These are phyloP conservation scores for Xylariaceae sp. DNA, from an alignment of 2,329 filamentous ascomycete genomes.

Conservation along the genomic window DNA sequence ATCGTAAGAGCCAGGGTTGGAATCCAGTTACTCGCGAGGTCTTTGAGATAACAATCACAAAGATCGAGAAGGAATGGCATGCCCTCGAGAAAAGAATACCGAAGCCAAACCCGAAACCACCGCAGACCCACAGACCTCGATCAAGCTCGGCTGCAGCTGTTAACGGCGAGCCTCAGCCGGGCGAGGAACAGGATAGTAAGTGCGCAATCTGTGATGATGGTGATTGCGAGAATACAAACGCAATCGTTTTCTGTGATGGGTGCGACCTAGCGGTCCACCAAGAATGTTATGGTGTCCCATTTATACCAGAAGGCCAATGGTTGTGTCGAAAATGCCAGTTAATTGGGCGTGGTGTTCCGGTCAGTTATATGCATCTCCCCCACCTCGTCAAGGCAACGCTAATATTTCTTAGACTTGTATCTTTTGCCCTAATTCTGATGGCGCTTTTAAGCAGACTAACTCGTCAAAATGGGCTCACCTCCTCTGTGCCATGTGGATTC, in stretches of 20 bases:
- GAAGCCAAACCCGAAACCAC: slow-evolving; percentile 94
- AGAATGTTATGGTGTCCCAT: slow-evolving; percentile 97
- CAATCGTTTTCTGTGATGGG: slow-evolving; percentile 98
- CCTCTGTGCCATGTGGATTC: slow-evolving; percentile 97
- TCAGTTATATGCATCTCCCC: slow-evolving; percentile 50
- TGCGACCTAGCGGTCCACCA: slow-evolving; percentile 98
- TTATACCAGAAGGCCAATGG: slow-evolving; percentile 99
- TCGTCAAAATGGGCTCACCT: slow-evolving; percentile 96
- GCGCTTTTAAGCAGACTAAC: slow-evolving; percentile 97
- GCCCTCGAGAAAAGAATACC: slow-evolving; percentile 94
- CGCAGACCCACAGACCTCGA: slow-evolving; percentile 89
- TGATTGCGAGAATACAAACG: slow-evolving; percentile 99
- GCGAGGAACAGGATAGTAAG: slow-evolving; percentile 95
- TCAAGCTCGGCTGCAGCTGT: slow-evolving; percentile 95
- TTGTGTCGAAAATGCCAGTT: slow-evolving; percentile 95
- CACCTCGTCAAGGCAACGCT: slow-evolving; percentile 10
- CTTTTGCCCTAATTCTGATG: slow-evolving; percentile 96
- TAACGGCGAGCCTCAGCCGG: slow-evolving; percentile 85
- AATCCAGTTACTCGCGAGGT: slow-evolving; percentile 89
- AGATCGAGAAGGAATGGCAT: slow-evolving; percentile 99
- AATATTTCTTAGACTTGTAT: slow-evolving; percentile 75
- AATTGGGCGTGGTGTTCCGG: slow-evolving; percentile 87
- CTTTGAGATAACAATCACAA: slow-evolving; percentile 97
- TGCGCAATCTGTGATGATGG: slow-evolving; percentile 98
- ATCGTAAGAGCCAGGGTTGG: slow-evolving; percentile 74